Base-by-base conservation (phyloP, 108 stramenopile species). In the Fistulifera solaris region DNA sequence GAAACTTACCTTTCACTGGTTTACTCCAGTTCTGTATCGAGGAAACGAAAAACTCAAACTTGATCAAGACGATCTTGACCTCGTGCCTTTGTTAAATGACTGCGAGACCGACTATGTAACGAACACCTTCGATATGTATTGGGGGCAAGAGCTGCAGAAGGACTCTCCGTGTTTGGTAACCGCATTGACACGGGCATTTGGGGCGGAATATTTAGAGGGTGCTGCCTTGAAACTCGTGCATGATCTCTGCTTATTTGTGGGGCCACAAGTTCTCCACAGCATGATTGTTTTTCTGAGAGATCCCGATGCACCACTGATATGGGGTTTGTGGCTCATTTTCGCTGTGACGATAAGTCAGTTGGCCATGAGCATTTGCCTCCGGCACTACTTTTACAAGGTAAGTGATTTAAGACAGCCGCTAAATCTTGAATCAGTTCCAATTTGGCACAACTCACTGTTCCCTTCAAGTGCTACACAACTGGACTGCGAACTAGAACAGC, bases 321-420 rank as follows among this genome's bases (percentile, higher is more conserved):
- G 65, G 1, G 89, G 87, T 17, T 21, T 93, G 0, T 28, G 27
- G 27, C 70, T 91, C 38, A 80, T 76, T 2, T 14, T 68, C 3
- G 57, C 73, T 22, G 81, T 89, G 16, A 81, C 81, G 10, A 6
- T 72, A 0, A 86, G 83, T 8, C 89, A 91, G 62, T 54, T 93
- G 50, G 56, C 70, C 46, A 88, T 83, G 83, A 72, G 78, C 11
- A 61, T 94, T 45, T 77, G 80, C 25, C 71, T 96, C 22, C 79
- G 93, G 24, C 93, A 96, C 58, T 98, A 98, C 72, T 98, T 96
- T 67, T 90, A 78, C 67, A 65, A 35, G 31, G 31, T 35, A 35
- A 35, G 31, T 6, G 31, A 35, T 35, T 3, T 8, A n/a, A 6
- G 31, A 35, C 31, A 35, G 3, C 8, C 31, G 31, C 31, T n/a